These are phyloP conservation scores for Solanum arcanum DNA, from an alignment of 257 asterid species.

Conservation along the genomic window DNA sequence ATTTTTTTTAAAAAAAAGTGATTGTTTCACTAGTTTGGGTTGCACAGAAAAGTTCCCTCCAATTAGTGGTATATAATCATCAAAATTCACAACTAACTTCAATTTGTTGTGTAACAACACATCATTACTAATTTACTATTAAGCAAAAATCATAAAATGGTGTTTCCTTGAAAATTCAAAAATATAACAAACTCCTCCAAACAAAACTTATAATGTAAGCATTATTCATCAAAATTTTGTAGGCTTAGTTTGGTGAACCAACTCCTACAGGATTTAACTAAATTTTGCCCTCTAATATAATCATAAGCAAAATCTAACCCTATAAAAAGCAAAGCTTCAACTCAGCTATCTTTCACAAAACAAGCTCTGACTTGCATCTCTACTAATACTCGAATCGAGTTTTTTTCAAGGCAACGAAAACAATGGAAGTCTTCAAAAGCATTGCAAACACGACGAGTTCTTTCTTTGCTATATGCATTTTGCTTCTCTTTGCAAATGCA, in stretches of 20 bases:
- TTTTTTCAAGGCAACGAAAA: not conserved
- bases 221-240: not conserved
- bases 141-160: not conserved
- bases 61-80: not conserved
- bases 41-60: not conserved
- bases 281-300: conserved; percentile 13
- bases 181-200: not conserved
- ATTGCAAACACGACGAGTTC: conserved; percentile 2
- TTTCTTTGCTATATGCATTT: conserved; percentile 17
- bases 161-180: not conserved
- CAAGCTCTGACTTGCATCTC: not conserved
- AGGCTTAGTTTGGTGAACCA: conserved; percentile 62
- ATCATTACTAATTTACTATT: not conserved
- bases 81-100: not conserved
- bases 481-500: conserved; percentile 25
- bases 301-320: conserved; percentile 4
- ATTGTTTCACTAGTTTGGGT: not conserved
- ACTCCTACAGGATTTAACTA: conserved; percentile 36
- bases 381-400: not conserved
- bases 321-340: conserved; percentile 22
- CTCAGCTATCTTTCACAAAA: conserved; percentile 16
- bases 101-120: not conserved
- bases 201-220: not conserved
- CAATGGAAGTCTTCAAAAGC: conserved; percentile 12
- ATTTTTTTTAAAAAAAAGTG: not conserved